These are phyloP conservation scores for Tulasnella sp. DNA, from an alignment of 768 basidiomycete species.

Conservation along the genomic window DNA sequence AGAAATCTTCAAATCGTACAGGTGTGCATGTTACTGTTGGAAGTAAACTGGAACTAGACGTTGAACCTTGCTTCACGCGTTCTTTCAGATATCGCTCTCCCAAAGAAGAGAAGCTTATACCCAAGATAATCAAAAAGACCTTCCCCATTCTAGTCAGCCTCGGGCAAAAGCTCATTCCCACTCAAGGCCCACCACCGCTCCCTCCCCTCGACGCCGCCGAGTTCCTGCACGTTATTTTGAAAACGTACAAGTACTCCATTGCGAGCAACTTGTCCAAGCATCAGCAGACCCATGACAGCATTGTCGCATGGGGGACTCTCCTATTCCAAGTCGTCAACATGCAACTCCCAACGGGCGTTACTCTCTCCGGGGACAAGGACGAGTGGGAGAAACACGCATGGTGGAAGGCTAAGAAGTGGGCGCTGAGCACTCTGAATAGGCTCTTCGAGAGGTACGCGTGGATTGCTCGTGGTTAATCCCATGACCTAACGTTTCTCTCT, in stretches of 20 bases:
- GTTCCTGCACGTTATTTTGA: slow-evolving; percentile 78
- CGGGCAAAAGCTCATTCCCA: slow-evolving; percentile 55
- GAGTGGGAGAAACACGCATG: slow-evolving; percentile 71
- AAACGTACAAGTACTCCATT: slow-evolving; percentile 76
- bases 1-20: slow-evolving; percentile 68
- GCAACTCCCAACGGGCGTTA: slow-evolving; percentile 45
- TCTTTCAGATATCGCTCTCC: slow-evolving; percentile 52
- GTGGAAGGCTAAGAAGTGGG: slow-evolving; percentile 94
- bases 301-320: slow-evolving; percentile 81
- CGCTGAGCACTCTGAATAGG: slow-evolving; percentile 66
- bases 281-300: slow-evolving; percentile 61
- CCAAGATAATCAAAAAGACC: slow-evolving; percentile 46
- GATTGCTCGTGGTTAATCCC: too few relatives aligned
- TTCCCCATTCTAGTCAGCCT: slow-evolving; percentile 72
- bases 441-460: slow-evolving; percentile 57
- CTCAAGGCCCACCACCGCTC: slow-evolving; percentile 41
- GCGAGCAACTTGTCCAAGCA: slow-evolving; percentile 60
- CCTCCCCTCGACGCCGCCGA: slow-evolving; percentile 61
- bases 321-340: slow-evolving; percentile 72
- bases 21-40: slow-evolving; percentile 34
- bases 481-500: neutral
- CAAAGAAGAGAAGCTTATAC: slow-evolving; percentile 42
- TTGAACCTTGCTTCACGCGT: neutral
- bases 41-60: neutral
- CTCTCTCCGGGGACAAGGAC: slow-evolving; percentile 60